Base-by-base conservation (phyloP, 73 alveolate species). In the Paramecium biaurelia region DNA sequence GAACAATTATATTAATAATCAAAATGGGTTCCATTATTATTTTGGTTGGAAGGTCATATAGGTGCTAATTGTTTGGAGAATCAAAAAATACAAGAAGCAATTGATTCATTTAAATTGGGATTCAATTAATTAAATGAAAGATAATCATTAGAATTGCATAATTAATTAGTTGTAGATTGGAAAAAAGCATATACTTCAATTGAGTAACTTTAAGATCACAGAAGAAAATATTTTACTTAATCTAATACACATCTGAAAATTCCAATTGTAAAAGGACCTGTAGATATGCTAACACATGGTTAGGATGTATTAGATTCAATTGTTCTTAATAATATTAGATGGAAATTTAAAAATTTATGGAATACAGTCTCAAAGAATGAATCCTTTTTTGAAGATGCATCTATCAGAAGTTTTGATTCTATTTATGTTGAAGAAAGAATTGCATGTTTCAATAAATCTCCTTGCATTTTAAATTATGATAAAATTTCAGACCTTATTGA, bases 1-100 rank as follows among this genome's bases (percentile, higher is more conserved):
- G 90, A 79, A 43, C 43, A 12, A 41, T 24, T 79, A n/a, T 79
- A 79, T 23, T 45, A 20, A 79, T 10, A 43, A 26, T 79, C 90
- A 20, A 79, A 79, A 79, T 79, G 90, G 90, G 23, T 42, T 23
- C 76, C 76, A 37, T 21, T 79, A 28, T 43, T 79, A 24, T 79
- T 79, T 45, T 79, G 90, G 90, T 24, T 79, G 14, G 70, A 79
- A 79, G 90, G 90, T 5, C 90, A 79, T 43, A 79, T 79, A 37
- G 90, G 90, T 10, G 90, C 76, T 12, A 79, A 79, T 79, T 79
- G 56, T 79, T 43, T 79, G 15, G 90, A 79, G 9, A 79, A 79
- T 79, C 21, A 45, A n/a, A 79, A 14, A 79, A 23, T 79, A 1
- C 18, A 23, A 20, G 90, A 79, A 45, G 90, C 90, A 1, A 20